Conservation (phyloP, 768 basidiomycete genomes). For the Paxillus ammoniavirescens region DNA sequence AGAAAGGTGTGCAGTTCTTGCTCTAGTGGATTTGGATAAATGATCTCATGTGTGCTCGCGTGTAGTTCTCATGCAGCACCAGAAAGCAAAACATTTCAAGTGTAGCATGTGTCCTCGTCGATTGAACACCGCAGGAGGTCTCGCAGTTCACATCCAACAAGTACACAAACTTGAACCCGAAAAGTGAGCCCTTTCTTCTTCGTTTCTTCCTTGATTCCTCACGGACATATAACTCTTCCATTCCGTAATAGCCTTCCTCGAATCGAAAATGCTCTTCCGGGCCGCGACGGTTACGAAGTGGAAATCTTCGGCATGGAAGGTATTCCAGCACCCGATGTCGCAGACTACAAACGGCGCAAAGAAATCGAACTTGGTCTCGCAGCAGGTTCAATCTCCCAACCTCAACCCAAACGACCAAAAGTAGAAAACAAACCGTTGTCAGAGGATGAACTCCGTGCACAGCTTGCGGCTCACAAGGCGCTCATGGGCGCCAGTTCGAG, state of each 20-base stretch:
- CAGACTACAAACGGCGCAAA: slow-evolving; percentile 94
- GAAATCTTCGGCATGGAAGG: slow-evolving; percentile 99
- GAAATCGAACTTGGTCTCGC: slow-evolving; percentile 89
- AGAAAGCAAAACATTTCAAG: slow-evolving; percentile 99
- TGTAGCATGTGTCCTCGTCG: slow-evolving; percentile 94
- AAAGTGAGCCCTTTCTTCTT: slow-evolving; percentile 32
- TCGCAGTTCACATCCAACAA: slow-evolving; percentile 97
- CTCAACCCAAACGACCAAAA: slow-evolving; percentile 78
- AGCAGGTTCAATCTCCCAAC: slow-evolving; percentile 78
- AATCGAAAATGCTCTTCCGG: slow-evolving; percentile 94
- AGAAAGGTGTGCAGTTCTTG: slow-evolving; percentile 69
- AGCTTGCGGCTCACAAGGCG: slow-evolving; percentile 86
- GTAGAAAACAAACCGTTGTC: slow-evolving; percentile 73
- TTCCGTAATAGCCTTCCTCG: slow-evolving; percentile 66
- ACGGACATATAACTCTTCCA: slow-evolving; percentile 10
- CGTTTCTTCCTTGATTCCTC: not conserved
- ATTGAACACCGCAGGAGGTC: slow-evolving; percentile 94
- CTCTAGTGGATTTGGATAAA: not conserved
- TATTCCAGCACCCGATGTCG: slow-evolving; percentile 89
- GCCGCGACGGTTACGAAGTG: slow-evolving; percentile 95
- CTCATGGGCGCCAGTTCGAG: slow-evolving; percentile 71
- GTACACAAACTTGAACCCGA: slow-evolving; percentile 99
- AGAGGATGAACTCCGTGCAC: slow-evolving; percentile 81
- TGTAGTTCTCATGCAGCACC: slow-evolving; percentile 95
- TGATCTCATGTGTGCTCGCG: not conserved